phyloP scores from a whole-genome alignment of 2,329 filamentous ascomycete genomes.

The Neoscytalidium dimidiatum region DNA sequence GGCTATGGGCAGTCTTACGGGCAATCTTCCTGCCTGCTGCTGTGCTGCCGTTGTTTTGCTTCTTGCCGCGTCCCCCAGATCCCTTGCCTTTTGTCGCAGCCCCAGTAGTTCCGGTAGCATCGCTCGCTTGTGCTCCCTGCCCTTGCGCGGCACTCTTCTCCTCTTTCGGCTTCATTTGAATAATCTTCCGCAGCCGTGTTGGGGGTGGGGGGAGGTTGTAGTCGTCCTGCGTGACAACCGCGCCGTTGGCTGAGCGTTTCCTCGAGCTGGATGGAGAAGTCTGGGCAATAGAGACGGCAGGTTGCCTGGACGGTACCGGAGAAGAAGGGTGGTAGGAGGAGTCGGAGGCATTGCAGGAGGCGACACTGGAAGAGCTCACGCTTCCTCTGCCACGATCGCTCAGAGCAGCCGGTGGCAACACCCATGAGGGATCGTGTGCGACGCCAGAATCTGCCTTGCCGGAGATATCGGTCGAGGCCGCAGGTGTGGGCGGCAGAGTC shows the following conservation, averaged over 20 bases:
- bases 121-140: neutral
- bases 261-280: conserved; percentile 29
- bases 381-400: conserved; percentile 47
- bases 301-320: conserved; percentile 26
- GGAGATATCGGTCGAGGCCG: conserved; percentile 77
- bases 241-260: conserved; percentile 25
- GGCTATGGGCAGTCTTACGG: conserved; percentile 90
- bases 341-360: conserved; percentile 50
- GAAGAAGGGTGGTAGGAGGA: conserved; percentile 55
- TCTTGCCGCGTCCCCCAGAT: conserved; percentile 56
- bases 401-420: conserved; percentile 69
- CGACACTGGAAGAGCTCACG: conserved; percentile 46
- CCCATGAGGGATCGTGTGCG: conserved; percentile 19
- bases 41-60: conserved; percentile 68
- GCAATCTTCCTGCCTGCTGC: conserved; percentile 93
- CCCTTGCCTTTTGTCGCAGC: conserved; percentile 1
- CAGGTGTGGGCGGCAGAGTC: conserved; percentile 72
- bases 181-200: conserved; percentile 90
- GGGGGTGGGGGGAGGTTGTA: conserved; percentile 90
- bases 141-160: conserved; percentile 30
- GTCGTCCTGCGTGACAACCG: conserved; percentile 55
- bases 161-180: conserved; percentile 82
- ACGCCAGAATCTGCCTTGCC: conserved; percentile 49
- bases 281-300: conserved; percentile 20
- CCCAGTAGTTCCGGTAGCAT: conserved; percentile 24